Evolutionary conservation across 2,329 filamentous ascomycete genomes (phyloP).

Genomic region (Pseudogymnoascus sp.): DNA sequence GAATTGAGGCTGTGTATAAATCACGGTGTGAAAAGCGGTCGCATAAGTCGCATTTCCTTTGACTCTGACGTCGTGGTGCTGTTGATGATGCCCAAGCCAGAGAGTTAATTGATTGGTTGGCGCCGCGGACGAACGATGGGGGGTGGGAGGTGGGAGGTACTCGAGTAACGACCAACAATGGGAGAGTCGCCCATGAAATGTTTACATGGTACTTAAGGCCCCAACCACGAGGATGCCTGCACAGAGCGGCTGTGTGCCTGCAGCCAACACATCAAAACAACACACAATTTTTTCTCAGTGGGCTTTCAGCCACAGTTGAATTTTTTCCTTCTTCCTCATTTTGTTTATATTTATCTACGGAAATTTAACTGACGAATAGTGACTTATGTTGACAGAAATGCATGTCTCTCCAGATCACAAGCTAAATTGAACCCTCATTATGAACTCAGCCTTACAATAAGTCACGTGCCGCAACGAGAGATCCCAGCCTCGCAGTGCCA

Average conservation of each 20-base stretch:
- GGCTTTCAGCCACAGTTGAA: neutral
- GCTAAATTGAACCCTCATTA: neutral
- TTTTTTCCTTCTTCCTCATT: neutral
- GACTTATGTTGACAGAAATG: neutral
- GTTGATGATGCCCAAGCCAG: slow-evolving; percentile 8
- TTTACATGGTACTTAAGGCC: neutral
- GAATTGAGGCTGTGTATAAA: slow-evolving; percentile 7
- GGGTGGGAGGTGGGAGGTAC: neutral
- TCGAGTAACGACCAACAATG: neutral
- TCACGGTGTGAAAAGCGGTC: slow-evolving; percentile 8
- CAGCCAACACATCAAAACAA: slow-evolving; percentile 8
- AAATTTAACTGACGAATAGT: neutral
- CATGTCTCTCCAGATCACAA: neutral
- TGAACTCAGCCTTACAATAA: neutral
- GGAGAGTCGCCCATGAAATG: slow-evolving; percentile 7
- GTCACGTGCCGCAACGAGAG: neutral
- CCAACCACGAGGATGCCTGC: neutral
- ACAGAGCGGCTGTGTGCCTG: neutral
- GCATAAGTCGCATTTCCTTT: slow-evolving; percentile 8
- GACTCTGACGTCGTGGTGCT: slow-evolving; percentile 9
- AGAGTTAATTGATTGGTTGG: slow-evolving; percentile 9
- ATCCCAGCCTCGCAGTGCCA: neutral
- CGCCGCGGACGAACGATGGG: neutral
- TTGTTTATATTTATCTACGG: neutral
- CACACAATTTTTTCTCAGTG: neutral